Percentiles rank a stretch among this genome's conserved stretches.
Evolutionary conservation across 345 rosid genomes (phyloP).

Genomic region (Erucastrum elatum): DNA sequence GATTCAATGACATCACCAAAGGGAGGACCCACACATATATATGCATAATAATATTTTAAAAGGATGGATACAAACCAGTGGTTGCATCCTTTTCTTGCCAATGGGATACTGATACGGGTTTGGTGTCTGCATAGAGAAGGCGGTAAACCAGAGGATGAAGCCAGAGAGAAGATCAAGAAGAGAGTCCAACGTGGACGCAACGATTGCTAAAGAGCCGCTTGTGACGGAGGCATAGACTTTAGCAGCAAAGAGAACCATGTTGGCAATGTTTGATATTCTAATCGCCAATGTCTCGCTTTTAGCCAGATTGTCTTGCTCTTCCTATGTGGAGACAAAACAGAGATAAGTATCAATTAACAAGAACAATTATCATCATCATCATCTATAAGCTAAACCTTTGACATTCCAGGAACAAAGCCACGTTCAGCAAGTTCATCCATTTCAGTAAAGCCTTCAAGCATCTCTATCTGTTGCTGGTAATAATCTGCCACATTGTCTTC

Average conservation of each 20-base stretch:
- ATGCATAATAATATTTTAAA: background rate
- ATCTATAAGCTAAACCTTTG: constrained; percentile 55
- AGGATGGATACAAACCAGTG: constrained; percentile 57
- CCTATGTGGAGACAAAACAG: constrained; percentile 48
- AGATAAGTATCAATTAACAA: constrained; percentile 9
- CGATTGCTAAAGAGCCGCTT: constrained; percentile 94
- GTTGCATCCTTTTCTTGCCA: constrained; percentile 99
- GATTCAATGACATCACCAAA: background rate
- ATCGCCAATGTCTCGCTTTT: constrained; percentile 88
- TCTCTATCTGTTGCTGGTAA: constrained; percentile 95
- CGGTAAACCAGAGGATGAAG: constrained; percentile 97
- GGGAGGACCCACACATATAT: background rate
- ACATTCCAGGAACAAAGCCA: constrained; percentile 87
- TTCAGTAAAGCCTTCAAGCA: constrained; percentile 94
- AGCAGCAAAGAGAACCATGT: constrained; percentile 90
- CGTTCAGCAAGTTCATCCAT: constrained; percentile 96
- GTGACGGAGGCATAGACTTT: constrained; percentile 92
- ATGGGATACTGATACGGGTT: constrained; percentile 95
- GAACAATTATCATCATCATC: background rate
- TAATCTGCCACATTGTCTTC: constrained; percentile 92
- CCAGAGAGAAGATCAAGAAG: constrained; percentile 98
- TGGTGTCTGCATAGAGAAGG: constrained; percentile 96
- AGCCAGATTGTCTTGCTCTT: constrained; percentile 82
- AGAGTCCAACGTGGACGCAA: constrained; percentile 96
- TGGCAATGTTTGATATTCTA: constrained; percentile 85